Percentiles rank a stretch among this genome's conserved stretches.
phyloP scores from a whole-genome alignment of 2,329 filamentous ascomycete species.

The Fonsecaea pedrosoi region DNA sequence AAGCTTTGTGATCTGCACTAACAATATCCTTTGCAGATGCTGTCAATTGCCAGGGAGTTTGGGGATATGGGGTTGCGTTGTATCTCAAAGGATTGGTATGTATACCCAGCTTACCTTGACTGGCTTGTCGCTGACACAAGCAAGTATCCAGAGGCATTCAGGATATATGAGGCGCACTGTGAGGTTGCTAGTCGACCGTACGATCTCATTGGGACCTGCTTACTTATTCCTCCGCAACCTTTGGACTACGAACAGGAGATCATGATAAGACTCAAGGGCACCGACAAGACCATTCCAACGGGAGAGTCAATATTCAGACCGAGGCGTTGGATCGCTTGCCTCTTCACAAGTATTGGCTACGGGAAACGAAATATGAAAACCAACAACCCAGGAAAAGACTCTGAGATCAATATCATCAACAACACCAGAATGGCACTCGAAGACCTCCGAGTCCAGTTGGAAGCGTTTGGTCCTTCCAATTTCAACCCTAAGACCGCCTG shows the following conservation, averaged over 20 bases:
- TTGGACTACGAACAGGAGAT: conserved; percentile 39
- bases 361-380: conserved; percentile 50
- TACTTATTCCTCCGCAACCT: conserved; percentile 61
- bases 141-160: conserved; percentile 60
- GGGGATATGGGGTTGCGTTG: conserved; percentile 65
- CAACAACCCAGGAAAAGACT: conserved; percentile 44
- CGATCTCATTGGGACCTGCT: conserved; percentile 52
- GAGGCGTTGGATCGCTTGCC: conserved; percentile 63
- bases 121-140: not conserved
- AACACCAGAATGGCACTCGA: conserved; percentile 58
- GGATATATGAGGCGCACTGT: conserved; percentile 58
- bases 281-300: not conserved
- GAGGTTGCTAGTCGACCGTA: conserved; percentile 36
- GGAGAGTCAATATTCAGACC: conserved; percentile 33
- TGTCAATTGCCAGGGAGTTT: conserved; percentile 64
- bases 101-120: too few species aligned
- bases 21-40: conserved; percentile 51
- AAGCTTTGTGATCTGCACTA: not conserved
- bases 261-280: conserved; percentile 12
- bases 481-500: conserved; percentile 17
- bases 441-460: conserved; percentile 56
- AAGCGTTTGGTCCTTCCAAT: conserved; percentile 39
- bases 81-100: conserved; percentile 54
- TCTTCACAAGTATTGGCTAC: conserved; percentile 62
- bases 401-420: conserved; percentile 53